Base-by-base conservation (phyloP, 257 asterid species). In the Lantana camara region DNA sequence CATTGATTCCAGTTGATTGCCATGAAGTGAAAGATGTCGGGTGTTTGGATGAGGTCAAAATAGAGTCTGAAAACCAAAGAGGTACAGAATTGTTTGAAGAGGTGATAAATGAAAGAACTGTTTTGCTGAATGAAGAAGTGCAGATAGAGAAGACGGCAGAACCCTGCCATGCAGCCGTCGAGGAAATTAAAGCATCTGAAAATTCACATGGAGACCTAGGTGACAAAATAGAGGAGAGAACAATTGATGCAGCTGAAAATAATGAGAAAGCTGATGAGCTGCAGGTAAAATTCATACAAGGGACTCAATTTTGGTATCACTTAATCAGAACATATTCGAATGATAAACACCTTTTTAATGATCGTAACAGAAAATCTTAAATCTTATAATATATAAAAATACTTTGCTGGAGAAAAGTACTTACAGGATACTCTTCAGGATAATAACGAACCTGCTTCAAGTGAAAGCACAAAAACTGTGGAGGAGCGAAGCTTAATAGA, bases 281-380 rank as follows among this genome's bases (percentile, higher is more conserved):
- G 57, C 74, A 72, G 79, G 79, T 77, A 56, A 61, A 17, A 66
- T 46, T 66, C 52, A 20, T 15, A 52, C 23, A 52, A 23, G 60
- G 37, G n/a, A 49, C 57, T 24, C 46, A 64, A 53, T 60, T 27
- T 16, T 40, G 13, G 29, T 23, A 57, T 42, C 21, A 48, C 60
- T 54, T 34, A 47, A 27, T 27, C 32, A 27, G 32, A 3, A 4
- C 3, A 60, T 46, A 32, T 51, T 63, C 32, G 35, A 58, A 20
- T 32, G 15, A 23, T 15, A 24, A 16, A 19, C 11, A 7, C 40
- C 29, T 29, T 40, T 12, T 27, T n/a, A 34, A 50, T 55, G 47
- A 10, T 57, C 1, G 14, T 4, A 70, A 11, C 21, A 7, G 27
- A 27, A 37, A 37, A 17, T 22, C 7, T 17, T 60, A 35, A 30